Evolutionary conservation across 192 early-diverging fungal species (phyloP).

Genomic region (Lobulomyces angularis): DNA sequence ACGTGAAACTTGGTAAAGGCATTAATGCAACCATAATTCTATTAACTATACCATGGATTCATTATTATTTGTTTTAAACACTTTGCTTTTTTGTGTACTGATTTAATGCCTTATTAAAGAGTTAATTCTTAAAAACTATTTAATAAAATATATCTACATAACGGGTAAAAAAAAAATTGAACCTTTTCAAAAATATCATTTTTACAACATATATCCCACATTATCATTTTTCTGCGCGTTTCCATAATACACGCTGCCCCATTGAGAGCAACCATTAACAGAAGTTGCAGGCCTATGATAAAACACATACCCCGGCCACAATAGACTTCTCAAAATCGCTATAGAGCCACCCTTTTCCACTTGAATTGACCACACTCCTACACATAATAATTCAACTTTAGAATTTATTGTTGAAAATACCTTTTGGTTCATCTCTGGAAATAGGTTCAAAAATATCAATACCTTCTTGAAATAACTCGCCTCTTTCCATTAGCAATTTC

Average conservation of each 20-base stretch:
- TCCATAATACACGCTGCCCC: conserved; percentile 37
- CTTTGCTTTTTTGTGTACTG: too few relatives aligned
- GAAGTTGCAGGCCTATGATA: conserved; percentile 30
- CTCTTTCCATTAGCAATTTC: conserved; percentile 27
- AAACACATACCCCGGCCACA: conserved; percentile 45
- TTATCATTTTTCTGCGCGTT: conserved; percentile 33
- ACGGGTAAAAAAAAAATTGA: too few relatives aligned
- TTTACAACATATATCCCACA: conserved; percentile 40
- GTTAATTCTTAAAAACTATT: too few relatives aligned
- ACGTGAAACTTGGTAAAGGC: too few relatives aligned
- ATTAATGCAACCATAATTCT: too few relatives aligned
- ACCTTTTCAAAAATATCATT: too few relatives aligned
- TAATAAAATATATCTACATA: too few relatives aligned
- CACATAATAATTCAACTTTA: not conserved
- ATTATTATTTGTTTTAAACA: too few relatives aligned
- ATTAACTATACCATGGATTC: too few relatives aligned
- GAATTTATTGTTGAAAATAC: conserved; percentile 7
- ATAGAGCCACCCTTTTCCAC: conserved; percentile 27
- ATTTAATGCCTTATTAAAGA: too few relatives aligned
- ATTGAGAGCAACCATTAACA: too few relatives aligned
- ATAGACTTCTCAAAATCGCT: conserved; percentile 29
- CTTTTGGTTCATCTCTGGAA: conserved; percentile 32
- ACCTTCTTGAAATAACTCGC: conserved; percentile 29
- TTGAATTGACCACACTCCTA: conserved; percentile 39
- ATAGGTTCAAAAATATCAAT: conserved; percentile 45